Evolutionary conservation across 1,284 basidiomycete species (phyloP), one percentile per base, ranked within the genome.

Genomic region (Ustilago shanxiensis): DNA sequence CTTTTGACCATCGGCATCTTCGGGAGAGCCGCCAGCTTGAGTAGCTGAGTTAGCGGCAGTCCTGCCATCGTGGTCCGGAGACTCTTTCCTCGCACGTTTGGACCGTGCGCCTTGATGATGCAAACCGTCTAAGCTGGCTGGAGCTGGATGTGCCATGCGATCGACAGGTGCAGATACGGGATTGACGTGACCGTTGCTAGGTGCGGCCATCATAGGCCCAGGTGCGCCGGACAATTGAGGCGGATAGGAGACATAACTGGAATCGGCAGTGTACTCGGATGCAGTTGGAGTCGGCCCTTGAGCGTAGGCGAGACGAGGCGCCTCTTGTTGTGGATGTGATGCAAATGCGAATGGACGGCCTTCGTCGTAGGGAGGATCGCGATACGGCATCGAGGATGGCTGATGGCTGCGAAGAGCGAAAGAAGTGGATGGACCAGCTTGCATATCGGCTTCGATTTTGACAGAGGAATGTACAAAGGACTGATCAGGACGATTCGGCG

Each of bases 21-120:
- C 60, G 1, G 57, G 41, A 10, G 66, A 60, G 18, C 22, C 59
- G 24, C 53, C 55, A 3, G 49, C 39, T 41, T 54, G 51, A 16
- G 47, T 28, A 20, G 35, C 26, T 29, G 63, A 14, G 10, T 31
- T 4, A 11, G 7, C 50, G 2, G 59, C 16, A 10, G 37, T 28
- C 49, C 44, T 49, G 29, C n/a, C 28, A 44, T 62, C 52, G 28
- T 66, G 64, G 11, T 59, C 49, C 20, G 70, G 60, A 26, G 70
- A 72, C 2, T 72, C 64, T 13, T 64, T 62, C 2, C 70, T 53
- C 2, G 64, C 60, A 29, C 70, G 64, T 28, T 72, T 72, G 2
- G n/a, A 20, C 5, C 63, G 69, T 10, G 44, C 14, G 13, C 26
- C 29, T 16, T 66, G 63, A 11, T 50, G 63, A 20, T 54, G 58